Evolutionary conservation across 2,329 filamentous ascomycete genomes (phyloP), one percentile per base, ranked within the genome.

Genomic region (Ploettnerulaceae sp.): DNA sequence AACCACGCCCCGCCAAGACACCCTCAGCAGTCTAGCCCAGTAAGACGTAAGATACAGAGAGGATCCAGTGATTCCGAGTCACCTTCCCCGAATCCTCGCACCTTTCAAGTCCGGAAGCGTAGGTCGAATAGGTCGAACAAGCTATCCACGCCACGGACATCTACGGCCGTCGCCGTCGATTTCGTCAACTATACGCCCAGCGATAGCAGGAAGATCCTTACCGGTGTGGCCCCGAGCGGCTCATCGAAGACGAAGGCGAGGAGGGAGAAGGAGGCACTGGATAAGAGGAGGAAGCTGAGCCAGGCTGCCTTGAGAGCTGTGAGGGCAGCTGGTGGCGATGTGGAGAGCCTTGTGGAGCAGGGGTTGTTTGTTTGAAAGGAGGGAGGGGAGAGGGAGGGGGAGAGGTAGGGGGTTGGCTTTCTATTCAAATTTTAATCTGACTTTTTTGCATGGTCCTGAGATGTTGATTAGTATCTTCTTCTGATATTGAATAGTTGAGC

Each of bases 201-300:
- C 39, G 90, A 98, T 65, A 83, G 82, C 59, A 71, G 76, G 11
- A 79, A 85, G 62, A 82, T 98, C 33, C 79, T 98, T 66, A 88
- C 80, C 6, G 91, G 90, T 4, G 93, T 98, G 9, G 93, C 93
- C 35, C 91, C 91, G 1, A 90, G 84, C 55, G 93, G 93, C 7
- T 89, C 83, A 57, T 86, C 81, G 56, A 97, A 97, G 76, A 97
- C 93, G 7, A 96, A 96, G 65, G 89, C 89, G n/a, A 72, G 89
- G 45, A 72, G 93, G 40, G 91, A 97, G 66, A 86, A 88, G 65
- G 91, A 96, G 69, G 88, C 88, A 1, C 73, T 77, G 43, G 91
- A 96, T 61, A 82, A 84, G 67, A 73, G 86, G 58, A 70, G 82
- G 56, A 75, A 77, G 62, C 63, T 90, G 45, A 82, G 77, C 59